Evolutionary conservation across 176 grass and related monocot species (phyloP).

Genomic region (Paspalum notatum): DNA sequence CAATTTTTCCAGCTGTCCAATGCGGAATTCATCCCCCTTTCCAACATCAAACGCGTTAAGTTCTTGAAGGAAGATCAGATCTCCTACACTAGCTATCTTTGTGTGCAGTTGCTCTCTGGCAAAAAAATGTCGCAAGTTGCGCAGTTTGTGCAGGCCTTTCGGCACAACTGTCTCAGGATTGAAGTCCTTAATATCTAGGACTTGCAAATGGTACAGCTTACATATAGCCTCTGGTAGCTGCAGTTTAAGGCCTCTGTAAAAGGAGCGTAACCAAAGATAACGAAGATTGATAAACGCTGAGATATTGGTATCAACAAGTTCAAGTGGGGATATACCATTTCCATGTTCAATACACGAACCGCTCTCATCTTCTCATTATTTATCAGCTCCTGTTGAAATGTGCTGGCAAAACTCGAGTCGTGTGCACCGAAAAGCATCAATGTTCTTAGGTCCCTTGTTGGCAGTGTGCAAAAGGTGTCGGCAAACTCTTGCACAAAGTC

Average conservation of each 20-base stretch:
- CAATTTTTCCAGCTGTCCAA: neutral
- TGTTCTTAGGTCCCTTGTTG: neutral
- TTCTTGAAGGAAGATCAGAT: conserved; percentile 26
- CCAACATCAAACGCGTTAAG: conserved; percentile 6
- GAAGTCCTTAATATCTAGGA: conserved; percentile 8
- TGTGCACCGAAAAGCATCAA: neutral
- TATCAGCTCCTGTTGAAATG: neutral
- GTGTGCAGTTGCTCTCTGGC: neutral
- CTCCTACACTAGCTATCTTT: neutral
- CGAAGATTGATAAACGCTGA: conserved; percentile 36
- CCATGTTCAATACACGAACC: neutral
- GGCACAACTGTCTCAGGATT: neutral
- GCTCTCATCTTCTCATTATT: neutral
- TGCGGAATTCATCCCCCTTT: neutral
- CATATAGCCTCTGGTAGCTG: conserved; percentile 13
- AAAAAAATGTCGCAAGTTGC: neutral
- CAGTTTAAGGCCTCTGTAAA: neutral
- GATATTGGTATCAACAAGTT: neutral
- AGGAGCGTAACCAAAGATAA: conserved; percentile 2
- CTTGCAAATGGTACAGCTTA: conserved; percentile 9
- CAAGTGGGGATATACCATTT: neutral
- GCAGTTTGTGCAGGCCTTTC: neutral
- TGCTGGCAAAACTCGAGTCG: neutral
- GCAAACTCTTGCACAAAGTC: neutral
- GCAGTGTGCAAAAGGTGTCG: neutral